Conservation (phyloP, 2,329 filamentous ascomycete species). For the Paecilomyces niveus region DNA sequence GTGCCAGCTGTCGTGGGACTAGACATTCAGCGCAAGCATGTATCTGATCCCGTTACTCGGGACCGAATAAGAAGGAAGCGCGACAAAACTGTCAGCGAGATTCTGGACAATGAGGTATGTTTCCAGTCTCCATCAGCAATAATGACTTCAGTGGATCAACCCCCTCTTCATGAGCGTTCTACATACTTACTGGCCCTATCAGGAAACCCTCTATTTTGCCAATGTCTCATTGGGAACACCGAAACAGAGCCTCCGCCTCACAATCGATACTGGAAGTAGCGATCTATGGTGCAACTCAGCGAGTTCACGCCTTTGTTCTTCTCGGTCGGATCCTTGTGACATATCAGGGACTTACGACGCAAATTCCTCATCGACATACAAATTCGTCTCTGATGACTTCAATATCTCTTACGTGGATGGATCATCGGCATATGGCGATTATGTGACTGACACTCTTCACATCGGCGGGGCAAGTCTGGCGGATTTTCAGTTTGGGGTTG, state of each 20-base stretch:
- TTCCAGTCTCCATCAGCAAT: background rate
- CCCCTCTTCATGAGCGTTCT: conserved; percentile 1
- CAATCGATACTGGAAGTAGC: conserved; percentile 57
- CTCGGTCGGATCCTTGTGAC: conserved; percentile 34
- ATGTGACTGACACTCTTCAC: conserved; percentile 64
- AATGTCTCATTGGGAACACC: conserved; percentile 54
- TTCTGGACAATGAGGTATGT: conserved; percentile 48
- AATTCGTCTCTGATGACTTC: conserved; percentile 66
- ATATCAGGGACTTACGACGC: conserved; percentile 46
- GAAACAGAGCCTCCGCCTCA: conserved; percentile 46
- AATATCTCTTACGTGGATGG: conserved; percentile 86
- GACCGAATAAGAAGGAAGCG: conserved; percentile 10
- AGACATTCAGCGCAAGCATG: conserved; percentile 5
- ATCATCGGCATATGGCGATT: conserved; percentile 69
- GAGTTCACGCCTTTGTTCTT: conserved; percentile 43
- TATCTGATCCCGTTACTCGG: conserved; percentile 6
- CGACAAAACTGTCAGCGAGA: conserved; percentile 28
- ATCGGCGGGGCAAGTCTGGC: conserved; percentile 45
- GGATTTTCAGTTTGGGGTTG: conserved; percentile 54
- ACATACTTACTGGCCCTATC: background rate
- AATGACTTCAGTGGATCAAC: background rate
- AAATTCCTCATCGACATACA: conserved; percentile 64
- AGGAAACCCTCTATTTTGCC: conserved; percentile 52
- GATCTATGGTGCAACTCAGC: conserved; percentile 55
- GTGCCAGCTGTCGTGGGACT: conserved; percentile 8